Percentiles rank a stretch among this genome's conserved stretches.
phyloP scores from a whole-genome alignment of 495 filamentous ascomycete species.

The Hypoxylon cercidicola region DNA sequence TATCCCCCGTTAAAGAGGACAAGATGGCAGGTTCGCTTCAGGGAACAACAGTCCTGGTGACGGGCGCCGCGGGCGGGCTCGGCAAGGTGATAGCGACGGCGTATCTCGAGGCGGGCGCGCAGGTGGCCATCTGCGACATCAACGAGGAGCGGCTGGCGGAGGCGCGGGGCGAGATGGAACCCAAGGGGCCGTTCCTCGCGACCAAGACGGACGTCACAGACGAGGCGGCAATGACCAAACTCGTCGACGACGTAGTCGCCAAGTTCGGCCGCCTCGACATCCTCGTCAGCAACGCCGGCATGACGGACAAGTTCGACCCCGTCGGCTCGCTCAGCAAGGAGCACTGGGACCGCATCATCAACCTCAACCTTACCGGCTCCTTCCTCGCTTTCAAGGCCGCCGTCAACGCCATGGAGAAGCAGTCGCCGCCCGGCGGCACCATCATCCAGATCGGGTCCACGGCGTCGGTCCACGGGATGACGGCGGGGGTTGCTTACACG shows the following conservation, averaged over 20 bases:
- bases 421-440: slow-evolving; percentile 43
- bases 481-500: slow-evolving; percentile 65
- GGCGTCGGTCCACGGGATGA: slow-evolving; percentile 45
- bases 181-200: slow-evolving; percentile 43
- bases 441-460: slow-evolving; percentile 64
- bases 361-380: slow-evolving; percentile 69
- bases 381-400: slow-evolving; percentile 64
- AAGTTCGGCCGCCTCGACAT: slow-evolving; percentile 59
- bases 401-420: slow-evolving; percentile 49
- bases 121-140: slow-evolving; percentile 59
- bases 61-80: slow-evolving; percentile 55
- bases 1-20: background rate
- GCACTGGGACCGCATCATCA: slow-evolving; percentile 67
- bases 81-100: slow-evolving; percentile 53
- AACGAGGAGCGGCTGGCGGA: slow-evolving; percentile 53
- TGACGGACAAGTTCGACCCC: slow-evolving; percentile 65
- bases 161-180: slow-evolving; percentile 43
- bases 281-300: slow-evolving; percentile 63
- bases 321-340: slow-evolving; percentile 60
- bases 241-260: slow-evolving; percentile 47
- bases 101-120: slow-evolving; percentile 54
- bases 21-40: slow-evolving; percentile 32
- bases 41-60: slow-evolving; percentile 56
- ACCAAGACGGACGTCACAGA: slow-evolving; percentile 49
- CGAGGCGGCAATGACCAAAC: slow-evolving; percentile 48